Evolutionary conservation across 768 basidiomycete species (phyloP), one percentile per base, ranked within the genome.

Genomic region (Trametopsis cervina): DNA sequence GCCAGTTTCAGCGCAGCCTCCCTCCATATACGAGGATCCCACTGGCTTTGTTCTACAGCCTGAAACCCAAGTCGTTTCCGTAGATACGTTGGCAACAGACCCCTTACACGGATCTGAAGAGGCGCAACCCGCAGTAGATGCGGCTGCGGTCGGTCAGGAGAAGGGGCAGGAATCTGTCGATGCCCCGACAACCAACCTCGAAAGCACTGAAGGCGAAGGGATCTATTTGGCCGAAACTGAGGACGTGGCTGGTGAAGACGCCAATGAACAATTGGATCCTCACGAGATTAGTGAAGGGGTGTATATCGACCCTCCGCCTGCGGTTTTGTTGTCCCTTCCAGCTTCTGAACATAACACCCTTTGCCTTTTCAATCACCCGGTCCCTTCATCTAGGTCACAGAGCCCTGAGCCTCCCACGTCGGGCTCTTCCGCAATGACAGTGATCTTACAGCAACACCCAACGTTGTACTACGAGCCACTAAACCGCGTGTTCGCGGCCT

Each of bases 381-480:
- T 55, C 33, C 60, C 51, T 27, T 26, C 36, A 4, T 36, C 57
- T 22, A 44, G 51, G 0, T 46, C 57, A 4, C 44, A 45, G n/a
- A 60, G 52, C 39, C 57, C 51, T 37, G 36, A 23, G 15, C 40
- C 60, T 1, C 50, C 57, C 0, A 46, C 46, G 3, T 49, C 39
- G 43, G 39, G 40, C 22, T 18, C 49, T 17, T 42, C 37, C 3
- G 35, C 47, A 1, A 43, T 54, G 12, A 38, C 39, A n/a, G 60
- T 86, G 4, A 66, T 89, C 41, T 71, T 90, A 49, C 74, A 78
- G 40, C 68, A 78, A 49, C 73, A 67, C 15, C 85, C 86, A 2
- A 84, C 79, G 3, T 68, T 89, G 5, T 90, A 86, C 62, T 89
- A 89, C 56, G 86, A 89, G 60, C 80, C 86, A 23, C 60, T 90